A percentile compares a stretch with the other conserved stretches of the same genome.
Evolutionary conservation across 2,329 filamentous ascomycete species (phyloP).

Genomic region (Verticillium tricorpus): DNA sequence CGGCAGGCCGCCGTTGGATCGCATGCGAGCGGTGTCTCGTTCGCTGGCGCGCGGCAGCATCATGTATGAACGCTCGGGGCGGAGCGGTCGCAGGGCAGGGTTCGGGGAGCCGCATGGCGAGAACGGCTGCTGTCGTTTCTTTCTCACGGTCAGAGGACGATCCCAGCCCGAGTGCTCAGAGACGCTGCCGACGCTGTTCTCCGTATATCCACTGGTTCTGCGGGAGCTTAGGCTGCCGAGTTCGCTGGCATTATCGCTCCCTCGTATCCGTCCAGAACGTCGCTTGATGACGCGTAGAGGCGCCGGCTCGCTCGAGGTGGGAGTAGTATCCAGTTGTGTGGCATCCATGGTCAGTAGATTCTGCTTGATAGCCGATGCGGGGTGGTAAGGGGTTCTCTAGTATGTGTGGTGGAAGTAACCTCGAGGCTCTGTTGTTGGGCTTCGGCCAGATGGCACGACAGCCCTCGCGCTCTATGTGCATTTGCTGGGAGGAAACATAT

Average conservation of each 20-base stretch:
- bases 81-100: neutral
- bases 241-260: neutral
- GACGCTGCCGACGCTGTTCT: slow-evolving; percentile 20
- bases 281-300: slow-evolving; percentile 49
- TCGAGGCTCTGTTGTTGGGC: neutral
- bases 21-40: neutral
- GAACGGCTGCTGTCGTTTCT: slow-evolving; percentile 21
- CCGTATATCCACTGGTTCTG: slow-evolving; percentile 16
- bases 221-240: neutral
- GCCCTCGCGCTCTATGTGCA: no score
- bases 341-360: neutral
- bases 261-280: neutral
- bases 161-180: slow-evolving; percentile 17
- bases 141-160: slow-evolving; percentile 27
- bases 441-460: neutral
- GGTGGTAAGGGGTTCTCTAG: neutral
- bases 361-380: neutral
- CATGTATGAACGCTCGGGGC: slow-evolving; percentile 1
- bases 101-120: neutral
- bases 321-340: neutral
- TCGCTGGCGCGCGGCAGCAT: neutral
- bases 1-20: neutral
- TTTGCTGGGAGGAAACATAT: neutral
- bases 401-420: neutral
- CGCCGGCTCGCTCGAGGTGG: slow-evolving; percentile 23